Evolutionary conservation across 2,329 filamentous ascomycete species (phyloP).

Genomic region (Chaetoscypha palmicola): DNA sequence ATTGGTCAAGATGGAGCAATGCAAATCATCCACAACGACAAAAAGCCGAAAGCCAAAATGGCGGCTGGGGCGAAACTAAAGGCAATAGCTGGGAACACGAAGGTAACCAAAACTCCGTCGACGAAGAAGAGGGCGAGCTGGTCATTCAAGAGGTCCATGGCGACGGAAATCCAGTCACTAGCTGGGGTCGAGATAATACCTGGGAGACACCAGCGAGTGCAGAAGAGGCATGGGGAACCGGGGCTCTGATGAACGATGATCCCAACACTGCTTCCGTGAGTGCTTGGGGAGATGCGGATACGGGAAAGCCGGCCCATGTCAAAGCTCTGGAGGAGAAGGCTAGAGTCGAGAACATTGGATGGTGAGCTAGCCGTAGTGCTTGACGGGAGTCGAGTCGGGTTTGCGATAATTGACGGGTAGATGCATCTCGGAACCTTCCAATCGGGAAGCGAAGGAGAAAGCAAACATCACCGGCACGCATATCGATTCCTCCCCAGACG

Average conservation of each 20-base stretch:
- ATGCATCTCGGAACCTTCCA: too few species aligned
- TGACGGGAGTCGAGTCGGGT: too few species aligned
- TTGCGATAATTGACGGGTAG: too few species aligned
- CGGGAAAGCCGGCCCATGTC: conserved; percentile 17
- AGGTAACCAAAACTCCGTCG: not conserved
- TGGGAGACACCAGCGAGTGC: not conserved
- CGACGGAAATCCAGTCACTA: not conserved
- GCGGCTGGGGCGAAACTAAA: conserved; percentile 1
- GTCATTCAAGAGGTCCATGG: conserved; percentile 6
- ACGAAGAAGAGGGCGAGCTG: conserved; percentile 1
- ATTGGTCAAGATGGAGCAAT: conserved; percentile 1
- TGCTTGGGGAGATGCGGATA: conserved; percentile 4
- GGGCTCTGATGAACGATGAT: not conserved
- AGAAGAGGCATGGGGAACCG: not conserved
- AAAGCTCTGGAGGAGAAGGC: conserved; percentile 15
- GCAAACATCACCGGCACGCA: too few species aligned
- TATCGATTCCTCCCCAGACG: too few species aligned
- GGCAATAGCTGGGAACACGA: not conserved
- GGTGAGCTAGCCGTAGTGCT: too few species aligned
- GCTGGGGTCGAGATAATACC: not conserved
- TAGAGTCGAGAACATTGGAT: conserved; percentile 5
- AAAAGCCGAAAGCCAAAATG: not conserved
- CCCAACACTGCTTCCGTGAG: not conserved
- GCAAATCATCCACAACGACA: not conserved
- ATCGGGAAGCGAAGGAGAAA: too few species aligned